A percentile compares a stretch with the other conserved stretches of the same genome.
These are phyloP conservation scores for Yamadazyma atlantica DNA, from an alignment of 1,139 yeast species.

Conservation along the genomic window DNA sequence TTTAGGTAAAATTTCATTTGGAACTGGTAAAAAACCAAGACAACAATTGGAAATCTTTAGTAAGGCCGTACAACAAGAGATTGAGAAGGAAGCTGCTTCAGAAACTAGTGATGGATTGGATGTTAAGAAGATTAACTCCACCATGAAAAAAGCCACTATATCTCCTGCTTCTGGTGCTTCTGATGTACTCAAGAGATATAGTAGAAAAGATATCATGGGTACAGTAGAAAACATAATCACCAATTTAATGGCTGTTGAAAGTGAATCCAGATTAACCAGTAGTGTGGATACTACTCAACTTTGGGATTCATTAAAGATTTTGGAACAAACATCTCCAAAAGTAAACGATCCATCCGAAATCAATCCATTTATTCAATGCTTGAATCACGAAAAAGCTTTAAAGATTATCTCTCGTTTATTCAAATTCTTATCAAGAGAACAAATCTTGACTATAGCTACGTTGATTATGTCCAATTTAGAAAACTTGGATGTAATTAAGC, in stretches of 20 bases:
- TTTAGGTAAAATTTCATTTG: conserved; percentile 81
- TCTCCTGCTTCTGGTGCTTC: conserved; percentile 23
- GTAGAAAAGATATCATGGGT: conserved; percentile 48
- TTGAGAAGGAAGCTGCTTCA: conserved; percentile 35
- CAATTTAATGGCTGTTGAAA: conserved; percentile 77
- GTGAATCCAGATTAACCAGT: conserved; percentile 69
- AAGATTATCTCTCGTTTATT: conserved; percentile 86
- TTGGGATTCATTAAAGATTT: conserved; percentile 79
- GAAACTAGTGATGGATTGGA: conserved; percentile 19
- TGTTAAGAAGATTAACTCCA: conserved; percentile 19
- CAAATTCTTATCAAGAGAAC: conserved; percentile 77
- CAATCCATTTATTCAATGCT: conserved; percentile 82
- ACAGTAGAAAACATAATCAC: conserved; percentile 77
- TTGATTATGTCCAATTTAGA: conserved; percentile 82
- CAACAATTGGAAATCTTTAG: conserved; percentile 74
- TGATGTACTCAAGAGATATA: conserved; percentile 30
- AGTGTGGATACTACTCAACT: conserved; percentile 56
- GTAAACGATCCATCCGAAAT: conserved; percentile 47
- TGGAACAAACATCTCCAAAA: conserved; percentile 47
- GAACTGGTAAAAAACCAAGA: conserved; percentile 85
- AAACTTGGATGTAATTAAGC: conserved; percentile 72
- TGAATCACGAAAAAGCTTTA: conserved; percentile 85
- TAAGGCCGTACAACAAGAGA: conserved; percentile 51
- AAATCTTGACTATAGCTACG: conserved; percentile 75
- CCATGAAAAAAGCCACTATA: conserved; percentile 15